Evolutionary conservation across 2,329 filamentous ascomycete species (phyloP).

Genomic region (Claviceps spartinae): DNA sequence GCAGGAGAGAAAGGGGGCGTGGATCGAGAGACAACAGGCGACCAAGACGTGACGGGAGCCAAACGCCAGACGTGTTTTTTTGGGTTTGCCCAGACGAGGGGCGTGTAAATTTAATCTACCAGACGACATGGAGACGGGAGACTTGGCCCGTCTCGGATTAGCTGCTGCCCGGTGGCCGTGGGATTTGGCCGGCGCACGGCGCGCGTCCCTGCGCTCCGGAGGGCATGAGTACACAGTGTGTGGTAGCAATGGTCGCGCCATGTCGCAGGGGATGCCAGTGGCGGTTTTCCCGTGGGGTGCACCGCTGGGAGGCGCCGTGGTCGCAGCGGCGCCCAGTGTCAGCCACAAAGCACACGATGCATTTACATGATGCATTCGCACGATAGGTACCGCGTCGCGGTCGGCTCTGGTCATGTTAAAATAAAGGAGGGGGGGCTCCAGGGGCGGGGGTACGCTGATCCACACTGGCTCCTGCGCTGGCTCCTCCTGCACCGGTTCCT

Average conservation of each 20-base stretch:
- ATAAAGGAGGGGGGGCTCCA: constrained; percentile 1
- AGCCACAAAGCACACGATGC: no score
- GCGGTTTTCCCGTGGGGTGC: no score
- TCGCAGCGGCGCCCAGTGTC: no score
- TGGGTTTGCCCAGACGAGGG: neutral
- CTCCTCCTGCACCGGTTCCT: neutral
- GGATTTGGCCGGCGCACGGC: neutral
- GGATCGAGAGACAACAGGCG: neutral
- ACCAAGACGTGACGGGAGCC: neutral
- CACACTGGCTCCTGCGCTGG: neutral
- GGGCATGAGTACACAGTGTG: no score
- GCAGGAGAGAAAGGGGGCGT: constrained; percentile 2
- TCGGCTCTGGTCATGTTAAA: neutral
- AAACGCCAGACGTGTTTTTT: neutral
- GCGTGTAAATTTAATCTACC: neutral
- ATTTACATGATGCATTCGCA: no score
- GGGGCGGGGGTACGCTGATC: constrained; percentile 1
- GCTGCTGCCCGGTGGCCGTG: neutral
- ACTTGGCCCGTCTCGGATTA: neutral
- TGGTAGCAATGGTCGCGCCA: no score
- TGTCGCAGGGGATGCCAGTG: no score
- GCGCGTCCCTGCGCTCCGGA: no score
- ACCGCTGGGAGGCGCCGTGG: no score
- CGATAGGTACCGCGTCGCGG: no score
- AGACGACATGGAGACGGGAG: neutral